Evolutionary conservation across 2,329 filamentous ascomycete species (phyloP).

Genomic region (Fusarium euwallaceae): DNA sequence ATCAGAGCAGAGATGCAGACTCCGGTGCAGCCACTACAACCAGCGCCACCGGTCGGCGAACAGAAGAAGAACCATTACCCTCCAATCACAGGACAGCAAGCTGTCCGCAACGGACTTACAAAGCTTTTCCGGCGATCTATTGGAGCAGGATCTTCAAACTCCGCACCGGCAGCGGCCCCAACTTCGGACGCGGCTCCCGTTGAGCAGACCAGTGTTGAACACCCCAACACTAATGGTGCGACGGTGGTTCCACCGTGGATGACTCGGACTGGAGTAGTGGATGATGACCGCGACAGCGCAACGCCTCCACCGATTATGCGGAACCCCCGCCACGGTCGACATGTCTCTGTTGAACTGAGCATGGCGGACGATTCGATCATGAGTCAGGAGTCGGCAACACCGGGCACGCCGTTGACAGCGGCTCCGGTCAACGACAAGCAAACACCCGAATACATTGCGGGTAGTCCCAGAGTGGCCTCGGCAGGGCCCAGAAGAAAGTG

Average conservation of each 20-base stretch:
- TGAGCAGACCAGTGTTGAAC: conserved; percentile 26
- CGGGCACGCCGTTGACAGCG: conserved; percentile 35
- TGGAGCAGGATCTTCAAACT: conserved; percentile 50
- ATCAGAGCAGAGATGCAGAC: conserved; percentile 43
- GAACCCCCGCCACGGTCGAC: conserved; percentile 53
- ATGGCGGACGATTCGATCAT: conserved; percentile 18
- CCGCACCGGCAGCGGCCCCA: conserved; percentile 6
- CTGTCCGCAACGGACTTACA: conserved; percentile 61
- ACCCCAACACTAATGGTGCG: conserved; percentile 36
- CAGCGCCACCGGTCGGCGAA: conserved; percentile 40
- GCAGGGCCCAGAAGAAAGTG: conserved; percentile 53
- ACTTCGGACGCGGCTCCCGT: conserved; percentile 22
- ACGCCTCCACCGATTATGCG: conserved; percentile 70
- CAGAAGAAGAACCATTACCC: conserved; percentile 62
- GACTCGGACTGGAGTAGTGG: conserved; percentile 50
- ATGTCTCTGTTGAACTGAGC: conserved; percentile 42
- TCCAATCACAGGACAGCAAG: conserved; percentile 60
- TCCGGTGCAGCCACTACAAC: conserved; percentile 44
- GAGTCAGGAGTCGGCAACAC: conserved; percentile 33
- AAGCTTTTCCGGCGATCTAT: conserved; percentile 65
- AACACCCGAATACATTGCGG: conserved; percentile 30
- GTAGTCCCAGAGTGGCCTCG: conserved; percentile 32
- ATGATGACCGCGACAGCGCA: conserved; percentile 62
- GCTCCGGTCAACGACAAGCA: conserved; percentile 11
- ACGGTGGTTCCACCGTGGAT: conserved; percentile 59